A percentile compares a stretch with the other conserved stretches of the same genome.
These are phyloP conservation scores for Plasmodium relictum DNA, from an alignment of 169 alveolate species.

Conservation along the genomic window DNA sequence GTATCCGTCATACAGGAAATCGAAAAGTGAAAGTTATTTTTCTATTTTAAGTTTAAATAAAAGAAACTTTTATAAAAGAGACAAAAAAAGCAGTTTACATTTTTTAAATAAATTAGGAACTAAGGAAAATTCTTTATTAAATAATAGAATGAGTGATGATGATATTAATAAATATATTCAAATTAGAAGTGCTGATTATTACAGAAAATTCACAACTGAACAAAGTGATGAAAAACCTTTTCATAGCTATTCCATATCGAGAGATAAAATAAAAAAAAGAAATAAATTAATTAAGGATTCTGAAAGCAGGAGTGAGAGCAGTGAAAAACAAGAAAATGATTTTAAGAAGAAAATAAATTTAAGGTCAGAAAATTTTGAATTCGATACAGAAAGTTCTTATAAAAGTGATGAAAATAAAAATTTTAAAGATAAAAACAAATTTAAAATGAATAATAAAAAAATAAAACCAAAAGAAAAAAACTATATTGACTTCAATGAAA, in stretches of 20 bases:
- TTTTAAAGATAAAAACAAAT: background rate
- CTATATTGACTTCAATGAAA: background rate
- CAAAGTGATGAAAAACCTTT: background rate
- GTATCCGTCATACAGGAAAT: slow-evolving; percentile 15
- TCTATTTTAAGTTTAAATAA: slow-evolving; percentile 10
- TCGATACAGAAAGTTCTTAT: too few relatives aligned
- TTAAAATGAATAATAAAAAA: background rate
- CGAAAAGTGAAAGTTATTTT: slow-evolving; percentile 20
- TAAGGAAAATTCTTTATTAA: background rate
- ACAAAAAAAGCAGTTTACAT: background rate
- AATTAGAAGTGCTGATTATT: slow-evolving; percentile 15
- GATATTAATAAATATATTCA: background rate
- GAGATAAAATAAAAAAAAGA: background rate
- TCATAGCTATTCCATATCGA: background rate
- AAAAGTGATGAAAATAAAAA: too few relatives aligned
- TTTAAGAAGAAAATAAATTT: too few relatives aligned
- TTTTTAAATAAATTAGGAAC: slow-evolving; percentile 2
- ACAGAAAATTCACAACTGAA: background rate
- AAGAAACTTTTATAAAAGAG: background rate
- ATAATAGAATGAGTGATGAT: slow-evolving; percentile 9
- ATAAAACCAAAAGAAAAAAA: background rate
- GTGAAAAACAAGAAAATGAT: too few relatives aligned
- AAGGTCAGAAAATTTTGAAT: too few relatives aligned
- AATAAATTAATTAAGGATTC: slow-evolving; percentile 3
- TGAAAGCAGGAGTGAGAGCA: too few relatives aligned